Base-by-base conservation (phyloP, 176 grass and related monocot species). In the Cymbopogon citratus region DNA sequence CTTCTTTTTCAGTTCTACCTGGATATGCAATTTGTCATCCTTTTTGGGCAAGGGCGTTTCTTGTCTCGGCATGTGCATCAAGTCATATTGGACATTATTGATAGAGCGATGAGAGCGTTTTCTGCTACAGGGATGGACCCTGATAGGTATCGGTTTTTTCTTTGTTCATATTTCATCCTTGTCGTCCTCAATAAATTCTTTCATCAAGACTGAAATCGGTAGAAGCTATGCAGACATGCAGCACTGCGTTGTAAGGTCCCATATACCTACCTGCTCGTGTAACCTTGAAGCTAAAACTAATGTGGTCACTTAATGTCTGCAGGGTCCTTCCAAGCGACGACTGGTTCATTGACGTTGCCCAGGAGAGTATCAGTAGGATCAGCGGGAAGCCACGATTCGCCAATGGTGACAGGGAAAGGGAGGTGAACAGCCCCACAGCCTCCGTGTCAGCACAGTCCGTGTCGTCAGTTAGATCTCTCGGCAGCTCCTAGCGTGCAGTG, bases 21-120 rank as follows among this genome's bases (percentile, higher is more conserved):
- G 87, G 95, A 98, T 80, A 99, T 99, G 96, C 92, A 91, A 86
- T 99, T 99, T 66, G 91, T 99, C 19, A 89, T 99, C 26, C 76
- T 92, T 77, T 98, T 91, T 18, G 90, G 88, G 66, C 96, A 90
- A 93, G 92, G 90, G 38, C 87, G 92, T 57, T 95, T 95, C 80
- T 88, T 98, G 68, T 95, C 90, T 38, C 84, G 96, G 34, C 88
- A 93, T 70, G 92, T 95, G 2, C 90, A 95, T 87, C 89, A 88
- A 65, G 89, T 93, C 79, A 95, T 98, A 80, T 49, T 88, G 35
- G 77, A 87, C 4, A 90, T 93, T 51, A 95, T 95, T 35, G 88
- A 93, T 44, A 95, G 92, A 78, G 92, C 77, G 27, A 92, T 98
- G 80, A 76, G 87, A 76, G 92, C 88, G 48, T 98, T 98, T 86